Percentiles rank a stretch among this genome's conserved stretches.
phyloP scores from a whole-genome alignment of 495 filamentous ascomycete species.

The Xylaria nigripes region DNA sequence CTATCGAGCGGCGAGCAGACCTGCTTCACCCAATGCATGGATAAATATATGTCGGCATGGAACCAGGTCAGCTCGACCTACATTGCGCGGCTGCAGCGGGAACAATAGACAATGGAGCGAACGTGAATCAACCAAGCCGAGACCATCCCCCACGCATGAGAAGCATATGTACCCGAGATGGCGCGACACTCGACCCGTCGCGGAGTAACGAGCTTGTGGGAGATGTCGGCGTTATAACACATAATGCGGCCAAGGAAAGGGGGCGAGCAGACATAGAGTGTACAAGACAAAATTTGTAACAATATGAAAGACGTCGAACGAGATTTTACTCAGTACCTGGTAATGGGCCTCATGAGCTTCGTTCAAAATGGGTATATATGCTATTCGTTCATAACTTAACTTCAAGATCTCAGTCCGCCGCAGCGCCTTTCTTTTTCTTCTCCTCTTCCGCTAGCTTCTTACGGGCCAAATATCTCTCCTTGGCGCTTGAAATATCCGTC shows the following conservation, averaged over 20 bases:
- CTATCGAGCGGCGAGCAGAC: slow-evolving; percentile 63
- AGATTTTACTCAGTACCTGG: neutral
- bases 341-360: neutral
- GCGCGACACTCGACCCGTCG: neutral
- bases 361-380: slow-evolving; percentile 10
- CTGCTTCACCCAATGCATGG: slow-evolving; percentile 85
- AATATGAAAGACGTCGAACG: slow-evolving; percentile 5
- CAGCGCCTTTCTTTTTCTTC: slow-evolving; percentile 43
- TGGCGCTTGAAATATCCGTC: slow-evolving; percentile 74
- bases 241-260: neutral
- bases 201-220: neutral
- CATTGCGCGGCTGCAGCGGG: slow-evolving; percentile 60
- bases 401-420: slow-evolving; percentile 12
- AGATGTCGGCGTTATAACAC: neutral
- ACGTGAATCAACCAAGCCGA: neutral
- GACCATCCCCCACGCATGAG: neutral
- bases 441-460: slow-evolving; percentile 72
- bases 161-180: neutral
- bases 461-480: slow-evolving; percentile 77
- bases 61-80: slow-evolving; percentile 74
- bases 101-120: slow-evolving; percentile 22
- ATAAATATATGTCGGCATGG: slow-evolving; percentile 95
- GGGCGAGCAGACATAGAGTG: slow-evolving; percentile 11
- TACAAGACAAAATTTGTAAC: slow-evolving; percentile 16
- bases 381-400: neutral